Conservation (phyloP, 768 basidiomycete species). For the Tulasnella sp. region DNA sequence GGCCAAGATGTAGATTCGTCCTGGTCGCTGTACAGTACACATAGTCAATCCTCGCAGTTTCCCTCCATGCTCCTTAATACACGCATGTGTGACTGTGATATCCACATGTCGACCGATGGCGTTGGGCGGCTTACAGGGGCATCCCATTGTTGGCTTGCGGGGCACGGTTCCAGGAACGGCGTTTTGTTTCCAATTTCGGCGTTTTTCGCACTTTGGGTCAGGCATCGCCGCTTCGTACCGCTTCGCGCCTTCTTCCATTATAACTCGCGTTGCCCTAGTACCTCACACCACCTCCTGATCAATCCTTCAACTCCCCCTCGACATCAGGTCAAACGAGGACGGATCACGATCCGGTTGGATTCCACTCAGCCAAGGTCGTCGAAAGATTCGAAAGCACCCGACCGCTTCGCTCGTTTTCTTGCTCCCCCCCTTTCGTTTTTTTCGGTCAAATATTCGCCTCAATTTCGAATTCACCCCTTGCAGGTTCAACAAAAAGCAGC, state of each 20-base stretch:
- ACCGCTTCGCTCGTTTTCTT: neutral
- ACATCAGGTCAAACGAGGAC: neutral
- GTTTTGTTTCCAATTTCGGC: slow-evolving; percentile 7
- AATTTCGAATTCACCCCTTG: neutral
- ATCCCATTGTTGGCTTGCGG: neutral
- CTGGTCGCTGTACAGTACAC: too few relatives aligned
- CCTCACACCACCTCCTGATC: neutral
- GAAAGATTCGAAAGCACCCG: neutral
- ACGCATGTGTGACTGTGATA: neutral
- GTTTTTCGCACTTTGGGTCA: neutral
- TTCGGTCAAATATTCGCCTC: neutral
- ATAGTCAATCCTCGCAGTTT: too few relatives aligned
- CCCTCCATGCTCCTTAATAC: neutral
- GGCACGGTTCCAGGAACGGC: neutral
- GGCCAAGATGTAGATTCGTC: too few relatives aligned
- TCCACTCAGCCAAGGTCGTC: neutral
- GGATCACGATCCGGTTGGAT: neutral
- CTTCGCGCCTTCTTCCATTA: neutral
- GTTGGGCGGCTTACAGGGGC: neutral
- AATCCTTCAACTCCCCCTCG: neutral
- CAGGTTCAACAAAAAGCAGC: neutral
- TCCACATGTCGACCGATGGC: neutral
- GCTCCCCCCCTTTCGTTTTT: neutral
- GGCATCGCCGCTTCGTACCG: neutral
- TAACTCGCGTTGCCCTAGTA: neutral